These are phyloP conservation scores for Noccaea bulbosa DNA, from an alignment of 345 rosid genomes.

Conservation along the genomic window DNA sequence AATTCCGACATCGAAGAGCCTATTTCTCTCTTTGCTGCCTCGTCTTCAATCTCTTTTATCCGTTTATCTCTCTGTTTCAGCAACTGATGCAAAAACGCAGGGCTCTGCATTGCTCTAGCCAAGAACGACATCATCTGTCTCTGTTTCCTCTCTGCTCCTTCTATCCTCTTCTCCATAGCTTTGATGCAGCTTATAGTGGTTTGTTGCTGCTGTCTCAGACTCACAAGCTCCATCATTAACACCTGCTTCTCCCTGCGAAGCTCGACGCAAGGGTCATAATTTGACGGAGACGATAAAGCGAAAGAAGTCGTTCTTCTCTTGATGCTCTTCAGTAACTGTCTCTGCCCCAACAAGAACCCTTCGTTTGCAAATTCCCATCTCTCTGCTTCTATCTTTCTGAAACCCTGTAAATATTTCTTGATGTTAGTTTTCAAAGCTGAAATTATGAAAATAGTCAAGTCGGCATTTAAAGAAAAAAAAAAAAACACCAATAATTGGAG, in stretches of 20 bases:
- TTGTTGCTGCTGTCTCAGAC: slow-evolving; percentile 78
- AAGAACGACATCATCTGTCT: slow-evolving; percentile 92
- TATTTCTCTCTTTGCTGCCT: slow-evolving; percentile 50
- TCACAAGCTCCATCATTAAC: slow-evolving; percentile 65
- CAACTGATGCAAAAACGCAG: slow-evolving; percentile 64
- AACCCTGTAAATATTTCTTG: slow-evolving; percentile 57
- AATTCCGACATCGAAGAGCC: slow-evolving; percentile 65
- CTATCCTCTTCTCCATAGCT: slow-evolving; percentile 68
- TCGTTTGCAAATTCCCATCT: slow-evolving; percentile 99
- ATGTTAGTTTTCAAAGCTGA: not conserved
- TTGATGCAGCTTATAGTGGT: slow-evolving; percentile 54
- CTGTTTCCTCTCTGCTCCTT: slow-evolving; percentile 76
- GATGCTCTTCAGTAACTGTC: slow-evolving; percentile 72
- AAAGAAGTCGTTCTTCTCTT: slow-evolving; percentile 49
- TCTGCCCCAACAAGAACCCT: slow-evolving; percentile 87
- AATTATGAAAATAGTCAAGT: not conserved
- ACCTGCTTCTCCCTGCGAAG: slow-evolving; percentile 68
- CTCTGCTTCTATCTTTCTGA: slow-evolving; percentile 94
- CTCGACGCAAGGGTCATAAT: slow-evolving; percentile 54
- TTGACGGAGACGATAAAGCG: slow-evolving; percentile 14
- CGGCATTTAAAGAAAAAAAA: too few relatives aligned
- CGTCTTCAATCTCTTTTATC: slow-evolving; percentile 65
- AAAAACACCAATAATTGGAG: slow-evolving; percentile 30
- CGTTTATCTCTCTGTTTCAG: slow-evolving; percentile 47
- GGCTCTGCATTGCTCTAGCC: slow-evolving; percentile 83